Evolutionary conservation across 257 asterid genomes (phyloP).

Genomic region (Echites panduratus): DNA sequence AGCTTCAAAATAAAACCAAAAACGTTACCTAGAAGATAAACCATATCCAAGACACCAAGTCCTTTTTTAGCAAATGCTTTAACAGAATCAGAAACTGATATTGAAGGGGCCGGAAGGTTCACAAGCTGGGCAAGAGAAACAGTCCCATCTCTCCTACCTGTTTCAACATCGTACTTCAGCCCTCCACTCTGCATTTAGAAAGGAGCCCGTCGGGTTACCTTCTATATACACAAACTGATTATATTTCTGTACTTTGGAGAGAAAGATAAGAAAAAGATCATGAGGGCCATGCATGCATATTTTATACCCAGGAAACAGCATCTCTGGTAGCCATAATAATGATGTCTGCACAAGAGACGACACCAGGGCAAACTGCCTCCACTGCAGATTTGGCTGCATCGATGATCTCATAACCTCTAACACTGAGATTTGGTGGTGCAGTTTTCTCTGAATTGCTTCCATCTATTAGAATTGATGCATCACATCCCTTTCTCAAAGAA

Average conservation of each 20-base stretch:
- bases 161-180: slow-evolving; percentile 32
- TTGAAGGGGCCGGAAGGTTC: slow-evolving; percentile 42
- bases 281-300: neutral
- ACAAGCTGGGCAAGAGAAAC: slow-evolving; percentile 40
- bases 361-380: slow-evolving; percentile 8
- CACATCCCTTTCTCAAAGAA: slow-evolving; percentile 13
- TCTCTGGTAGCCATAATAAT: slow-evolving; percentile 14
- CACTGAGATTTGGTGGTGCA: slow-evolving; percentile 10
- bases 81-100: slow-evolving; percentile 33
- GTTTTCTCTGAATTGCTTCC: slow-evolving; percentile 1
- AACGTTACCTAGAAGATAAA: slow-evolving; percentile 44
- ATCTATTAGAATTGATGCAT: slow-evolving; percentile 17
- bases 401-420: slow-evolving; percentile 17
- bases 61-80: slow-evolving; percentile 36
- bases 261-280: no score
- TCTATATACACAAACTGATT: no score
- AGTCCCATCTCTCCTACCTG: slow-evolving; percentile 50
- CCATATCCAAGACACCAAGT: slow-evolving; percentile 42
- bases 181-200: slow-evolving; percentile 40
- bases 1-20: no score
- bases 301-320: slow-evolving; percentile 2
- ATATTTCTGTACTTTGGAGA: neutral
- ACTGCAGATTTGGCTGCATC: slow-evolving; percentile 12
- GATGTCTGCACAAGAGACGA: slow-evolving; percentile 14
- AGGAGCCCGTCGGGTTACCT: no score